Conservation (phyloP, 1,139 yeast species). For the Suzukiozyma palmioleophila region DNA sequence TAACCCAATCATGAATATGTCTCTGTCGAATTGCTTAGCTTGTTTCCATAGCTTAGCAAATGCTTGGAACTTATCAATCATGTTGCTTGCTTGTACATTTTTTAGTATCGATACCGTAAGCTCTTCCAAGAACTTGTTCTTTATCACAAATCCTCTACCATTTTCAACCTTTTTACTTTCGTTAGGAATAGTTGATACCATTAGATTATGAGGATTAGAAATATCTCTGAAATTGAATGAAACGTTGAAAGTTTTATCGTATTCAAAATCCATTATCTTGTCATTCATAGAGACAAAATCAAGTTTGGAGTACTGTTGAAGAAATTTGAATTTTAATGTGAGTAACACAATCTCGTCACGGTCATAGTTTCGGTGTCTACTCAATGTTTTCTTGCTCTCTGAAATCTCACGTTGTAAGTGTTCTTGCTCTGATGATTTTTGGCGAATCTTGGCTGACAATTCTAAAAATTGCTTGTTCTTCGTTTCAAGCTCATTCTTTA, state of each 20-base stretch:
- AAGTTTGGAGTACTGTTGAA: slow-evolving; percentile 21
- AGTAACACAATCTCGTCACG: slow-evolving; percentile 21
- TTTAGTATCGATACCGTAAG: neutral
- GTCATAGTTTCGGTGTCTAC: slow-evolving; percentile 21
- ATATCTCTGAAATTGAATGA: slow-evolving; percentile 12
- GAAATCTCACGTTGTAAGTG: slow-evolving; percentile 13
- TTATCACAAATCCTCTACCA: neutral
- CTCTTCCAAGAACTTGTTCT: neutral
- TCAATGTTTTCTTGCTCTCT: slow-evolving; percentile 14
- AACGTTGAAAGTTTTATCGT: slow-evolving; percentile 13
- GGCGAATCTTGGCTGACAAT: slow-evolving; percentile 12
- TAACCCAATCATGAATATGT: slow-evolving; percentile 24
- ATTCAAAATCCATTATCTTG: slow-evolving; percentile 12
- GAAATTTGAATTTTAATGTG: slow-evolving; percentile 18
- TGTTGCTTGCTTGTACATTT: neutral
- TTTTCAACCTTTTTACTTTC: neutral
- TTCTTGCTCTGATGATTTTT: slow-evolving; percentile 14
- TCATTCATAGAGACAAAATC: slow-evolving; percentile 12
- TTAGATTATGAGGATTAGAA: neutral
- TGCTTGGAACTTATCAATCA: slow-evolving; percentile 12
- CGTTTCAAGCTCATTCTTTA: neutral
- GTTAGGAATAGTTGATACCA: neutral
- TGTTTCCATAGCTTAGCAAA: slow-evolving; percentile 19
- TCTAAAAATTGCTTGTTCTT: slow-evolving; percentile 10
- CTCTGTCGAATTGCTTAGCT: slow-evolving; percentile 22